Evolutionary conservation across 768 basidiomycete genomes (phyloP).

Genomic region (Chiua virens): DNA sequence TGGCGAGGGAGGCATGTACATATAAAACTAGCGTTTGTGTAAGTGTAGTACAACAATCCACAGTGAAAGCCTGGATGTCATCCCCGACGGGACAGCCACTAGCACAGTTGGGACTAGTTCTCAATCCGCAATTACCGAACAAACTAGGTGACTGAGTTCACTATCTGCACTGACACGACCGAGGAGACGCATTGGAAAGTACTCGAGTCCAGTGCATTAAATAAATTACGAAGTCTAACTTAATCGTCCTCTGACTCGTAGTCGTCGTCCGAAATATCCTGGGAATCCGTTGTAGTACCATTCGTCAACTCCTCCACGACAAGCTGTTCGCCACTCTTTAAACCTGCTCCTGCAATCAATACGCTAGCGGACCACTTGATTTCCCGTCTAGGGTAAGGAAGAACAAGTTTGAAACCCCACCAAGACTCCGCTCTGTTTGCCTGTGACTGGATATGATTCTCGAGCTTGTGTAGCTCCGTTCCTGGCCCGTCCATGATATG

Average conservation of each 20-base stretch:
- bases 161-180: too few relatives aligned
- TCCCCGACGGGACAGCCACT: too few relatives aligned
- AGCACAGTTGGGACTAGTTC: too few relatives aligned
- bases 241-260: slow-evolving; percentile 54
- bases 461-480: slow-evolving; percentile 37
- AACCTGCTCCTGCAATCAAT: slow-evolving; percentile 43
- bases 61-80: not conserved
- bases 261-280: slow-evolving; percentile 48
- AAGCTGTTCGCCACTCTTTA: slow-evolving; percentile 63
- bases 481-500: slow-evolving; percentile 38
- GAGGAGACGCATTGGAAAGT: too few relatives aligned
- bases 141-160: too few relatives aligned
- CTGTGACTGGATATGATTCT: slow-evolving; percentile 35
- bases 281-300: slow-evolving; percentile 5
- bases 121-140: too few relatives aligned
- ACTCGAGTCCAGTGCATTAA: too few relatives aligned
- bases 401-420: slow-evolving; percentile 73
- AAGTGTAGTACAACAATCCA: not conserved
- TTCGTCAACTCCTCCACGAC: slow-evolving; percentile 55
- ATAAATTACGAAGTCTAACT: not conserved
- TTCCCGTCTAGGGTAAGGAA: slow-evolving; percentile 69
- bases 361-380: slow-evolving; percentile 48
- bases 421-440: slow-evolving; percentile 39
- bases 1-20: slow-evolving; percentile 55
- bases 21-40: slow-evolving; percentile 26